phyloP scores from a whole-genome alignment of 257 asterid genomes.

The Coffea eugenioides region DNA sequence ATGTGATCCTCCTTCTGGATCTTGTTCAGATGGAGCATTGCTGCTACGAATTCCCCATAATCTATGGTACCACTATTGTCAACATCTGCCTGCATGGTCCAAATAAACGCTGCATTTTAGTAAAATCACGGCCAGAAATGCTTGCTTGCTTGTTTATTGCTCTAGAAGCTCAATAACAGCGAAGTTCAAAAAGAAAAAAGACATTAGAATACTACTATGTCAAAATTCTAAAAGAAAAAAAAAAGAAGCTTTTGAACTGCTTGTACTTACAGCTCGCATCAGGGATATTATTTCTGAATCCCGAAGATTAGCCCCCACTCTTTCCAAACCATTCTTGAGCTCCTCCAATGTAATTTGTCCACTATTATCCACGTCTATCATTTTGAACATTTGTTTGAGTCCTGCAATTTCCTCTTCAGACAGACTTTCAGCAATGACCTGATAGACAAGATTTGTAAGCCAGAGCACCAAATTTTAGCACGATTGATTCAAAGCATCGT shows the following conservation, averaged over 20 bases:
- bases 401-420: conserved; percentile 55
- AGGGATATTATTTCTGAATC: conserved; percentile 35
- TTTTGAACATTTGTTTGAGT: conserved; percentile 47
- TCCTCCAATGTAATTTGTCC: conserved; percentile 48
- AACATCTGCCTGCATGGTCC: conserved; percentile 38
- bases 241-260: not conserved
- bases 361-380: conserved; percentile 47
- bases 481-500: not conserved
- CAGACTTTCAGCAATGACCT: conserved; percentile 49
- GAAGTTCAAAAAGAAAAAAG: not conserved
- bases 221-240: not conserved
- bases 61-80: conserved; percentile 53
- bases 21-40: conserved; percentile 50
- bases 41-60: conserved; percentile 48
- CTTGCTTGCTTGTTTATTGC: not conserved
- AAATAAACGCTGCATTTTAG: not conserved
- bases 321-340: conserved; percentile 36
- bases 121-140: not conserved
- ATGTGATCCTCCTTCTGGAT: conserved; percentile 47
- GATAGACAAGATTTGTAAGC: not conserved
- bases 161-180: not conserved
- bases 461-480: not conserved
- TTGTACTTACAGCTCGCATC: conserved; percentile 41
- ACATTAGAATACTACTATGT: not conserved
- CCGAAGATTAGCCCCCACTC: conserved; percentile 38